A percentile compares a stretch with the other conserved stretches of the same genome.
Conservation (phyloP, 139 green algal species). For the Coelastrella sp. region DNA sequence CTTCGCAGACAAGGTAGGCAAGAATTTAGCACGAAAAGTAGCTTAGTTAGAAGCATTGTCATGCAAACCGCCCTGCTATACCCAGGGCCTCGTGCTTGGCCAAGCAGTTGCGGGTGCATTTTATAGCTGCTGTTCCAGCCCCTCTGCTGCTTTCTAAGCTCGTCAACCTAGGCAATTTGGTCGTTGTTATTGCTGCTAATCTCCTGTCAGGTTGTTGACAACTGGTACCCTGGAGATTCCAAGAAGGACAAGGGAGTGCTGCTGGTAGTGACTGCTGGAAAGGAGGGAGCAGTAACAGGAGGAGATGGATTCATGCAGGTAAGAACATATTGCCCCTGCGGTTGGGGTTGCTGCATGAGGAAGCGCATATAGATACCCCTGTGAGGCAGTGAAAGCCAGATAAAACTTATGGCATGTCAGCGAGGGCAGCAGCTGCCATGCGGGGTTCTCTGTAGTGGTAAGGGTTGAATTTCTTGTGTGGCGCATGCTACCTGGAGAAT, state of each 20-base stretch:
- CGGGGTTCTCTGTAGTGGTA: no score
- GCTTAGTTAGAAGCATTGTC: not conserved
- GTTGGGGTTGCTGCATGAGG: not conserved
- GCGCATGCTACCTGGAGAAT: no score
- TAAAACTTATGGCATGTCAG: no score
- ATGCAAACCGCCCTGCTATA: no score
- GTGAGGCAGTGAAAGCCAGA: no score
- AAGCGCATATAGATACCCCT: not conserved
- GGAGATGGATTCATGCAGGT: conserved; percentile 81
- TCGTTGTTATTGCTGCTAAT: not conserved
- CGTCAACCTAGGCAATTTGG: no score
- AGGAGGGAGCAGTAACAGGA: conserved; percentile 95
- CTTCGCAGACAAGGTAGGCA: conserved; percentile 91
- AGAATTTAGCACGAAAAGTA: not conserved
- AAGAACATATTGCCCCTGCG: not conserved
- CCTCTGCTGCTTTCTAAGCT: no score
- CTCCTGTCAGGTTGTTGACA: conserved; percentile 70
- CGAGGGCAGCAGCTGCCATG: no score
- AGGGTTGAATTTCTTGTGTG: no score
- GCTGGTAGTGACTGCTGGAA: conserved; percentile 93
- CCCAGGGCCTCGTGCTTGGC: no score
- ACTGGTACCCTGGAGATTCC: conserved; percentile 88
- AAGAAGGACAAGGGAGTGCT: conserved; percentile 93
- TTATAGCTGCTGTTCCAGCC: no score
- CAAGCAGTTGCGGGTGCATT: no score